These are phyloP conservation scores for Stentor coeruleus DNA, from an alignment of 73 alveolate species.

Conservation along the genomic window DNA sequence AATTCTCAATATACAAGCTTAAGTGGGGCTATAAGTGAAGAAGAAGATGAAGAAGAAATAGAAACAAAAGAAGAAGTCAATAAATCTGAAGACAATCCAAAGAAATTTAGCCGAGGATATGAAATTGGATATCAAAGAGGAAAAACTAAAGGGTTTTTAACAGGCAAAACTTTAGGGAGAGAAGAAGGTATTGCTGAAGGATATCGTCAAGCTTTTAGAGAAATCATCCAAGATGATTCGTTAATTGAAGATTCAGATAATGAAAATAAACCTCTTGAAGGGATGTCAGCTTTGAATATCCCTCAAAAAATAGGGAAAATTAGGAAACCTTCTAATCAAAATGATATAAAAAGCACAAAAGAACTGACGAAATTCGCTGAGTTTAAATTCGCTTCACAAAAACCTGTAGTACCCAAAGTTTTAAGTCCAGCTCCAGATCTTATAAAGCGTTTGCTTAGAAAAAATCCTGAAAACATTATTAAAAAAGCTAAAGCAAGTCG, in stretches of 20 bases:
- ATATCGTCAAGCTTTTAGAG: not conserved
- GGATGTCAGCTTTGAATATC: not conserved
- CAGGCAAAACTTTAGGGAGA: not conserved
- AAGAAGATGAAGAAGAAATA: not conserved
- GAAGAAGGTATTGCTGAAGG: slow-evolving; percentile 20
- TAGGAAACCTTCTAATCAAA: not conserved
- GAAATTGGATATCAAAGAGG: not conserved
- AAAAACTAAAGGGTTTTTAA: not conserved
- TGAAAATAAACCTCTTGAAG: too few relatives aligned
- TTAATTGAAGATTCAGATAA: not conserved
- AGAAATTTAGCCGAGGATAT: not conserved
- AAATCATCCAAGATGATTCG: not conserved
- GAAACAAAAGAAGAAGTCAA: not conserved
- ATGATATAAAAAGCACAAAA: not conserved
- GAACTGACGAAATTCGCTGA: not conserved
- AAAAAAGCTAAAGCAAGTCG: not conserved
- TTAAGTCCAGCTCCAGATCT: not conserved
- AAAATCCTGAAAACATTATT: not conserved
- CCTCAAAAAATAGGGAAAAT: not conserved
- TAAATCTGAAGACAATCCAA: not conserved
- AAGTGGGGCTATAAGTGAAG: not conserved
- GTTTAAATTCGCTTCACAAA: not conserved
- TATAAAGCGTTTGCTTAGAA: not conserved
- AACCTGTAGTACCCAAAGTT: not conserved
- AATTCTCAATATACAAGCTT: too few relatives aligned